These are phyloP conservation scores for Phytopythium aichiense DNA, from an alignment of 352 stramenopile species.

Conservation along the genomic window DNA sequence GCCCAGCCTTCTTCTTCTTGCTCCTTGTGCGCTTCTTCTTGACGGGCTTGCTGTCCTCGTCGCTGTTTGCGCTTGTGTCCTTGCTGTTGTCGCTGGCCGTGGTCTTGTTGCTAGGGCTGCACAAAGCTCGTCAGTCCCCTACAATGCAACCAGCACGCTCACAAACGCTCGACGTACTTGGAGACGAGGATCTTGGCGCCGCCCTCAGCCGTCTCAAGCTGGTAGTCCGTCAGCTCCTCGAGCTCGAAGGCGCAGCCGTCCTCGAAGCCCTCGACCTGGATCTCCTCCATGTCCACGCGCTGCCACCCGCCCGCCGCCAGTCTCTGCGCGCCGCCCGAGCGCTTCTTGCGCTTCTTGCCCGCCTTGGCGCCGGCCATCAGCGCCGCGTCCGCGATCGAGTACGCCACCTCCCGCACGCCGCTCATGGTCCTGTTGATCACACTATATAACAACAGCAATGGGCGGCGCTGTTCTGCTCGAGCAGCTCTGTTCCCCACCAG, in stretches of 20 bases:
- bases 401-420: constrained; percentile 30
- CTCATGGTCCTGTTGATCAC: constrained; percentile 17
- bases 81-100: constrained; percentile 7
- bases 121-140: background rate
- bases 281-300: constrained; percentile 67
- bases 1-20: constrained; percentile 24
- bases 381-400: constrained; percentile 21
- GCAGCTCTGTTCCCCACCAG: constrained; percentile 16
- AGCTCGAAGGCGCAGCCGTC: constrained; percentile 81
- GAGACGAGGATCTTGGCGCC: constrained; percentile 55
- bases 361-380: constrained; percentile 12
- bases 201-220: constrained; percentile 44
- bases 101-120: constrained; percentile 3
- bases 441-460: background rate
- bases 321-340: constrained; percentile 8
- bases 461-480: background rate
- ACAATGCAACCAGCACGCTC: background rate
- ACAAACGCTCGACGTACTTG: constrained; percentile 13
- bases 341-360: constrained; percentile 55
- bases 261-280: constrained; percentile 80
- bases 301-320: constrained; percentile 37
- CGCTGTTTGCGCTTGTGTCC: background rate
- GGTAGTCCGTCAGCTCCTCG: constrained; percentile 84
- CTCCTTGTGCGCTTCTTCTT: constrained; percentile 67
- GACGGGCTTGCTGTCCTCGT: constrained; percentile 13